These are phyloP conservation scores for Clonostachys rhizophaga DNA, from an alignment of 2,329 filamentous ascomycete species.

Conservation along the genomic window DNA sequence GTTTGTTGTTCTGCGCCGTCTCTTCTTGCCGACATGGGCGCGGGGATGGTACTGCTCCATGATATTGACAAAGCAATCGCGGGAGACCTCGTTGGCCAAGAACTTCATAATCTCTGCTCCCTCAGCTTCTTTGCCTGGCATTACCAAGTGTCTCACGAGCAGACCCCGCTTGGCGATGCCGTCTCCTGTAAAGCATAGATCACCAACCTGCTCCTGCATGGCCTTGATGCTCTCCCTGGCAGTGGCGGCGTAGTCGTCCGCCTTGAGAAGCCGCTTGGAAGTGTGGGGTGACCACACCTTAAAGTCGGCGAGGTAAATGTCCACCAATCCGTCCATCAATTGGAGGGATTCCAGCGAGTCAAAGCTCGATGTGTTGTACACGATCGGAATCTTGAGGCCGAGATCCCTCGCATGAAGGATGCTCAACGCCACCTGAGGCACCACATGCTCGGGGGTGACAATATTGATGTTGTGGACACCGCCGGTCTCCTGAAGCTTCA, in stretches of 20 bases:
- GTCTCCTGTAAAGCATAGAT: conserved; percentile 76
- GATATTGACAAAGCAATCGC: conserved; percentile 75
- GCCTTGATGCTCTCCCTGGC: conserved; percentile 74
- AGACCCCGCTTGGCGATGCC: conserved; percentile 77
- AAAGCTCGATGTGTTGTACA: conserved; percentile 83
- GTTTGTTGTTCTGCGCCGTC: conserved; percentile 14
- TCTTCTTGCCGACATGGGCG: conserved; percentile 74
- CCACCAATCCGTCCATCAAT: conserved; percentile 73
- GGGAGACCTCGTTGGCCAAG: conserved; percentile 67
- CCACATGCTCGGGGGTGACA: conserved; percentile 81
- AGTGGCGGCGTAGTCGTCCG: conserved; percentile 67
- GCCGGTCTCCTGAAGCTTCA: conserved; percentile 78
- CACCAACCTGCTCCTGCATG: conserved; percentile 79
- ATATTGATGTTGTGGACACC: conserved; percentile 87
- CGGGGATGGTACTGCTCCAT: conserved; percentile 87
- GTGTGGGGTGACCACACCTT: conserved; percentile 70
- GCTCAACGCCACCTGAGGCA: conserved; percentile 74
- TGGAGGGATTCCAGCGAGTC: conserved; percentile 69
- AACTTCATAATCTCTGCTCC: conserved; percentile 71
- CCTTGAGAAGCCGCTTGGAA: conserved; percentile 70
- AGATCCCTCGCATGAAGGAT: conserved; percentile 69
- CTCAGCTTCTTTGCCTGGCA: conserved; percentile 76
- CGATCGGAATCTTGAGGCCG: conserved; percentile 67
- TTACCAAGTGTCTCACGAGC: conserved; percentile 74
- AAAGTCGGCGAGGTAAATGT: conserved; percentile 87